These are phyloP conservation scores for Hippophae rhamnoides DNA, from an alignment of 306 rosid species.

Conservation along the genomic window DNA sequence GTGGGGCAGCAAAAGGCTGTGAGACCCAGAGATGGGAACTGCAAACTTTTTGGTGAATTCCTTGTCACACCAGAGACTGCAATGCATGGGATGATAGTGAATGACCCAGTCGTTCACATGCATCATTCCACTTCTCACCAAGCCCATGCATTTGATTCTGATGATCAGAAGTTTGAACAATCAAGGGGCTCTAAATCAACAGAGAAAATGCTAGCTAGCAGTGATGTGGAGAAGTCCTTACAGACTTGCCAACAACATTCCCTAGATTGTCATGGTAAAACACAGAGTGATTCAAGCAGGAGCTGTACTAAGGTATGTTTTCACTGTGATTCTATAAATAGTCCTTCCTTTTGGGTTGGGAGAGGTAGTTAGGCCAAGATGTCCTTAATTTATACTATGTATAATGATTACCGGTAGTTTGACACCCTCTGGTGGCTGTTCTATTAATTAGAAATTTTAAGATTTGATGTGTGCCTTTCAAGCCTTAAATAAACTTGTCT, in stretches of 20 bases:
- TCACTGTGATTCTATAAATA: neutral
- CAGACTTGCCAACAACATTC: slow-evolving; percentile 32
- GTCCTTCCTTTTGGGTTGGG: neutral
- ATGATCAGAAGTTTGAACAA: slow-evolving; percentile 43
- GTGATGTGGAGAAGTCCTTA: slow-evolving; percentile 34
- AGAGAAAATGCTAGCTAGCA: slow-evolving; percentile 27
- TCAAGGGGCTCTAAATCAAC: slow-evolving; percentile 31
- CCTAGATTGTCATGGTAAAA: slow-evolving; percentile 47
- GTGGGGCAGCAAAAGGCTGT: slow-evolving; percentile 28
- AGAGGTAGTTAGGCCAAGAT: no score
- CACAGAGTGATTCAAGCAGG: slow-evolving; percentile 54
- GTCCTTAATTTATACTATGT: no score
- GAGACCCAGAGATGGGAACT: slow-evolving; percentile 55
- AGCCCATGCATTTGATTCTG: slow-evolving; percentile 20
- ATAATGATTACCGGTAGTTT: no score
- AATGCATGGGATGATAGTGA: slow-evolving; percentile 22
- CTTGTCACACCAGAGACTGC: slow-evolving; percentile 42
- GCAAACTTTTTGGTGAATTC: slow-evolving; percentile 78
- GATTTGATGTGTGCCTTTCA: neutral
- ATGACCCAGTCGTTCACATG: slow-evolving; percentile 27
- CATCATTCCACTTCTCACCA: slow-evolving; percentile 22
- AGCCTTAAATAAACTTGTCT: no score
- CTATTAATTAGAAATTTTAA: neutral
- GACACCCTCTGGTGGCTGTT: no score
- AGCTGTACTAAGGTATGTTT: slow-evolving; percentile 76